These are phyloP conservation scores for Aspergillus felis DNA, from an alignment of 2,329 filamentous ascomycete species.

Conservation along the genomic window DNA sequence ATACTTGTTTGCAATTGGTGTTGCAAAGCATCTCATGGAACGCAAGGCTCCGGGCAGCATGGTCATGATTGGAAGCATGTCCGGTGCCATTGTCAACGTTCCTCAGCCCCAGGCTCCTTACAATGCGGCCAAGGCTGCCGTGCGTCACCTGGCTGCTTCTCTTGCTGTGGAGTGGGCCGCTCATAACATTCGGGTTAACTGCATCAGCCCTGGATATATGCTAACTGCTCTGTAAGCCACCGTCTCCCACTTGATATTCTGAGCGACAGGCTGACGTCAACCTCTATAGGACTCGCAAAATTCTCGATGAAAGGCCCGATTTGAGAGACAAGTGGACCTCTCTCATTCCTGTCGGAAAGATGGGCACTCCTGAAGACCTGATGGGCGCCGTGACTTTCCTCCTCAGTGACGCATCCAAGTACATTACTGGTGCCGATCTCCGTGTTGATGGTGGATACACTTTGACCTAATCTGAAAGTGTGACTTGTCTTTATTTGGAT, in stretches of 20 bases:
- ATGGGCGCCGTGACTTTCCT: conserved; percentile 91
- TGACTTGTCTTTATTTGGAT: background rate
- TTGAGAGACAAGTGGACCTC: conserved; percentile 88
- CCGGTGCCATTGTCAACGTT: conserved; percentile 87
- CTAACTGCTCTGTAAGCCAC: conserved; percentile 75
- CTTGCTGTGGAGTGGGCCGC: conserved; percentile 92
- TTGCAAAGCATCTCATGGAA: conserved; percentile 85
- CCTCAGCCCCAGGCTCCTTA: conserved; percentile 92
- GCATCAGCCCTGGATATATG: conserved; percentile 96
- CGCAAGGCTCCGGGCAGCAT: conserved; percentile 76
- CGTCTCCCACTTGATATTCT: background rate
- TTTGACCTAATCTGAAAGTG: conserved; percentile 54
- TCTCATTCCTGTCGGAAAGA: conserved; percentile 86
- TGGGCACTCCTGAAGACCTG: conserved; percentile 86
- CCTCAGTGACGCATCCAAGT: conserved; percentile 71
- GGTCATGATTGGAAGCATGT: conserved; percentile 95
- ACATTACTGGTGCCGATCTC: conserved; percentile 72
- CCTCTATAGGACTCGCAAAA: conserved; percentile 73
- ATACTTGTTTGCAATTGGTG: conserved; percentile 78
- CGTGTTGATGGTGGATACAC: conserved; percentile 87
- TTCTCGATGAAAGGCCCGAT: conserved; percentile 87
- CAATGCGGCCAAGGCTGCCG: conserved; percentile 88
- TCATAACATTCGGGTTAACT: conserved; percentile 86
- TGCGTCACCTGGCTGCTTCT: conserved; percentile 80
- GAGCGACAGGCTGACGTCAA: background rate